Percentiles rank a stretch among this genome's conserved stretches.
Conservation (phyloP, 2,329 filamentous ascomycete species). For the Arthrobotrys megalospora region DNA sequence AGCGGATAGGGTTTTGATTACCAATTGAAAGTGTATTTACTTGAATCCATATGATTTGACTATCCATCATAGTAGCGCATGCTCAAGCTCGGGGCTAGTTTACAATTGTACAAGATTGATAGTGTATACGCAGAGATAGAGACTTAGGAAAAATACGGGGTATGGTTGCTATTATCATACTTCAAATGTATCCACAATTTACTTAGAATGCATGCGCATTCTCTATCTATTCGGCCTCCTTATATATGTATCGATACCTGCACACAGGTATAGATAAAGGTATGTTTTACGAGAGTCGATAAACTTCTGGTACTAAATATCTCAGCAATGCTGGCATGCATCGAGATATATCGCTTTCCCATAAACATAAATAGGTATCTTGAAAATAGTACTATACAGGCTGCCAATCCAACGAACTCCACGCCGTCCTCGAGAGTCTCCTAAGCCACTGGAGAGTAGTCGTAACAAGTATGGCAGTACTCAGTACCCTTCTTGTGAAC, state of each 20-base stretch:
- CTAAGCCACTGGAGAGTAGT: conserved; percentile 34
- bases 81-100: no score
- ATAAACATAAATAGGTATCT: conserved; percentile 8
- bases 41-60: background rate
- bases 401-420: conserved; percentile 5
- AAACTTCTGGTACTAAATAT: background rate
- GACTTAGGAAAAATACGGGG: no score
- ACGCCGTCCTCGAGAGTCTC: background rate
- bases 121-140: no score
- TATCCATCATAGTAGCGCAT: no score
- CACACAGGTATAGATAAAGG: no score
- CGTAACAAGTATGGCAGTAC: conserved; percentile 50
- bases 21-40: conserved; percentile 1
- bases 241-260: no score
- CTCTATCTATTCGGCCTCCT: no score
- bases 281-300: background rate
- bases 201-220: no score
- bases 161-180: no score
- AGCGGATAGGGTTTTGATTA: conserved; percentile 15
- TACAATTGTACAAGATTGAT: no score
- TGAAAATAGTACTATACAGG: conserved; percentile 16
- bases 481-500: conserved; percentile 65
- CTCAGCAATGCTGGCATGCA: background rate
- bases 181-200: no score
- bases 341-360: conserved; percentile 1